These are phyloP conservation scores for Eimeria brunetti DNA, from an alignment of 169 alveolate genomes.

Conservation along the genomic window DNA sequence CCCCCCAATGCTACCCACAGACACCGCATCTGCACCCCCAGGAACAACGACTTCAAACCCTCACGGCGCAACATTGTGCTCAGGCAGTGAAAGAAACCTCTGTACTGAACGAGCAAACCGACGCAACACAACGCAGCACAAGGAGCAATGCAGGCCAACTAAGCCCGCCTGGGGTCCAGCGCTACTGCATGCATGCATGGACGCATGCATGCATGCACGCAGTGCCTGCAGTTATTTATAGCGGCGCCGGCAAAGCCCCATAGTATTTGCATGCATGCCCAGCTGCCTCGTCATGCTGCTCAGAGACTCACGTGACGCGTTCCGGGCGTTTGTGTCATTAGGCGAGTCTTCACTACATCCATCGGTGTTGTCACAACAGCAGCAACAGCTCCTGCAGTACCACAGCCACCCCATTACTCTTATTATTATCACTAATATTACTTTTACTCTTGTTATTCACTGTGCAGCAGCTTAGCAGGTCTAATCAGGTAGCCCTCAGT, in stretches of 20 bases:
- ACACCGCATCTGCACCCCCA: constrained; percentile 67
- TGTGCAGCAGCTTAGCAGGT: neutral
- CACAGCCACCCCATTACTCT: neutral
- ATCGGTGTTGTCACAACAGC: constrained; percentile 89
- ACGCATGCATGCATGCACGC: neutral
- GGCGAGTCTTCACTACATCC: constrained; percentile 88
- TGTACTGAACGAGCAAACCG: constrained; percentile 45
- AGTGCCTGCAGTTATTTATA: neutral
- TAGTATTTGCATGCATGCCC: neutral
- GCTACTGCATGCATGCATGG: neutral
- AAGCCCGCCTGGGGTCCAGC: neutral
- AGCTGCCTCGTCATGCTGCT: neutral
- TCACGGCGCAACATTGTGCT: constrained; percentile 55
- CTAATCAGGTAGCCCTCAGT: neutral
- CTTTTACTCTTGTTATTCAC: neutral
- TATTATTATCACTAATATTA: too few species aligned
- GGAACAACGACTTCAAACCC: constrained; percentile 67
- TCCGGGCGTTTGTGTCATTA: constrained; percentile 84
- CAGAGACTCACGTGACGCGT: constrained; percentile 20
- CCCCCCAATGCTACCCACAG: constrained; percentile 78
- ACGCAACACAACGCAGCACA: neutral
- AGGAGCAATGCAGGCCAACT: neutral
- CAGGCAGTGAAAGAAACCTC: constrained; percentile 75
- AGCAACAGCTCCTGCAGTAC: constrained; percentile 78
- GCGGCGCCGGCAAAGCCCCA: neutral